phyloP scores from a whole-genome alignment of 345 rosid genomes.

The Isatis tinctoria region DNA sequence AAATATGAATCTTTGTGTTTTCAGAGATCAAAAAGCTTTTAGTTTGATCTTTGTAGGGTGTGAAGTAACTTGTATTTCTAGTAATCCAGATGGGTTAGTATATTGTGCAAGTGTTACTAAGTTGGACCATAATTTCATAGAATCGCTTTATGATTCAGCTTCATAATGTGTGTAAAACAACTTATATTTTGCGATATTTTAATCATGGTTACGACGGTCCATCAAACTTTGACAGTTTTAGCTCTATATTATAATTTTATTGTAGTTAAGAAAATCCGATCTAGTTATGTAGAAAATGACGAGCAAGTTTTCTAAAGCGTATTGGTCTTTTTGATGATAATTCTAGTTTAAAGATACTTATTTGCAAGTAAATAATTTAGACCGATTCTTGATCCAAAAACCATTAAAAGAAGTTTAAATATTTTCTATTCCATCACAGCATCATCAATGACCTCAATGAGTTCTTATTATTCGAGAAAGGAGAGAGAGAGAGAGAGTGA shows the following conservation, averaged over 20 bases:
- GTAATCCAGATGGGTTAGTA: slow-evolving; percentile 17
- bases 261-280: neutral
- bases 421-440: slow-evolving; percentile 3
- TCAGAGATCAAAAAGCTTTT: slow-evolving; percentile 19
- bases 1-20: slow-evolving; percentile 11
- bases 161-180: slow-evolving; percentile 1
- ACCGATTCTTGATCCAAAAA: slow-evolving; percentile 21
- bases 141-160: neutral
- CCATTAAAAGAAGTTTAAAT: neutral
- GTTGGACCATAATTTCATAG: slow-evolving; percentile 1
- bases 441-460: slow-evolving; percentile 34
- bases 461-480: neutral
- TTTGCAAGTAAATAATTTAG: slow-evolving; percentile 2
- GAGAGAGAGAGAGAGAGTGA: neutral
- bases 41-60: slow-evolving; percentile 19
- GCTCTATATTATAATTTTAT: neutral
- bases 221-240: neutral
- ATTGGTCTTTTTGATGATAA: slow-evolving; percentile 9
- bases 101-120: slow-evolving; percentile 1
- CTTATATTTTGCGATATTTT: neutral
- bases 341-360: neutral
- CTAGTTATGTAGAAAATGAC: neutral
- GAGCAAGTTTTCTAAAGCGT: neutral
- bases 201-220: neutral
- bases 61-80: slow-evolving; percentile 6